Conservation (phyloP, 139 green algal genomes). For the Edaphochlamys debaryana region DNA sequence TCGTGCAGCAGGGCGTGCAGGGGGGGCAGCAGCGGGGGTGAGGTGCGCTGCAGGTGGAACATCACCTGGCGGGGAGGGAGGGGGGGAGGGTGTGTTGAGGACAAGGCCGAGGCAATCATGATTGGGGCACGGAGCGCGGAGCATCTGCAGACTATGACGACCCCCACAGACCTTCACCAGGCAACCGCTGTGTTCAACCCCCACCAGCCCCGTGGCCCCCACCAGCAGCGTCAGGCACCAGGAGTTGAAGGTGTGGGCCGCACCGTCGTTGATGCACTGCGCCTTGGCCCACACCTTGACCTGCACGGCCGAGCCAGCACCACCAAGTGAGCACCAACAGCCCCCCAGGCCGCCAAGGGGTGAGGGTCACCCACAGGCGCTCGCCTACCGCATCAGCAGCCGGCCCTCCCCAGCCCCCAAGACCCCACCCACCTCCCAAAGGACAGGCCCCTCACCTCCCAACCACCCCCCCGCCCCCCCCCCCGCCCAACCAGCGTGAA, state of each 20-base stretch:
- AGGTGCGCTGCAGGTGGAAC: not conserved
- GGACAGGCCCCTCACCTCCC: no score
- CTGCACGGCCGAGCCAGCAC: not conserved
- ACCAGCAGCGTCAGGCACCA: conserved; percentile 80
- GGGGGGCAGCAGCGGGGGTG: not conserved
- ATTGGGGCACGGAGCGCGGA: not conserved
- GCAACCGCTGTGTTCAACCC: no score
- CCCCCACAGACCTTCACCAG: no score
- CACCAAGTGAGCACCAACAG: no score
- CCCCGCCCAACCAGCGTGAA: conserved; percentile 25
- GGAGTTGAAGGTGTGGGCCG: conserved; percentile 80
- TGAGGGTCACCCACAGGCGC: no score
- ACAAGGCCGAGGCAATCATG: not conserved
- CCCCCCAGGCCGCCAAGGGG: no score
- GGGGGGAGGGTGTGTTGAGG: no score
- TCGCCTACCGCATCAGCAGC: no score
- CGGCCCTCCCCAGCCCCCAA: no score
- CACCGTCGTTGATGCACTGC: conserved; percentile 76
- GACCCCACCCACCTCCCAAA: no score
- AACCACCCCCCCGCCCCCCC: not conserved
- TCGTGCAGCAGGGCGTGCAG: not conserved
- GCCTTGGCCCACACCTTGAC: conserved; percentile 84
- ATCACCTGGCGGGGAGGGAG: not conserved
- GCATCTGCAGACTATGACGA: no score
- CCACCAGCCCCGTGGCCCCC: no score